phyloP scores from a whole-genome alignment of 352 stramenopile species.

The Nothophytophthora sp. region DNA sequence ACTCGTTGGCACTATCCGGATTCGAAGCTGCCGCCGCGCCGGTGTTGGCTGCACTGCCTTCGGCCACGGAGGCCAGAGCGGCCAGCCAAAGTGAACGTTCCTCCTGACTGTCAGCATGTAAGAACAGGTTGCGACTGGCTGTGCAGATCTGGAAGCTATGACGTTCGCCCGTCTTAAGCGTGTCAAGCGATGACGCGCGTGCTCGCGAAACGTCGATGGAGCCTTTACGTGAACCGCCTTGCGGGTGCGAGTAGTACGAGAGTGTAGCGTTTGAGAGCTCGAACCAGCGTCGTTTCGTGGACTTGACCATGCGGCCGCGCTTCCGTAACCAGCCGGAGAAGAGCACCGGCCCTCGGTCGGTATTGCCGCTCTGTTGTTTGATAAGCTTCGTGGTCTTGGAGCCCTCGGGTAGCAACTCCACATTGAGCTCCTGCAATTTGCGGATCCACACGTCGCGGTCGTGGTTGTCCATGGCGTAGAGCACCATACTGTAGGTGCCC shows the following conservation, averaged over 20 bases:
- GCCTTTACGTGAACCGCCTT: slow-evolving; percentile 75
- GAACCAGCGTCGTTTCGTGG: slow-evolving; percentile 87
- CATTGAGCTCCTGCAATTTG: slow-evolving; percentile 73
- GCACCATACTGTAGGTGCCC: slow-evolving; percentile 73
- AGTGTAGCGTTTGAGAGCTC: slow-evolving; percentile 71
- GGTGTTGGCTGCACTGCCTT: too few relatives aligned
- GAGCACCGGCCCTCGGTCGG: slow-evolving; percentile 55
- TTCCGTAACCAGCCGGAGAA: slow-evolving; percentile 87
- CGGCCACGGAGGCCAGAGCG: slow-evolving; percentile 61
- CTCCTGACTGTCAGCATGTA: slow-evolving; percentile 86
- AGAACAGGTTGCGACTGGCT: slow-evolving; percentile 52
- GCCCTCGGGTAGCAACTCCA: slow-evolving; percentile 54
- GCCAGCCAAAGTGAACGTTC: slow-evolving; percentile 81
- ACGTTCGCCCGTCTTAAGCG: slow-evolving; percentile 77
- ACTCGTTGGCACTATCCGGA: slow-evolving; percentile 23
- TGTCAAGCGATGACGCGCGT: slow-evolving; percentile 65
- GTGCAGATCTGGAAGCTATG: slow-evolving; percentile 83
- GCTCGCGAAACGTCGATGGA: slow-evolving; percentile 62
- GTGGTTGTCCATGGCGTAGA: slow-evolving; percentile 77
- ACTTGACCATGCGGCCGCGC: slow-evolving; percentile 83
- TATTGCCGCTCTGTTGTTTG: slow-evolving; percentile 51
- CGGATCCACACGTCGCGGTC: slow-evolving; percentile 86
- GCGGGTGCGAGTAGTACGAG: slow-evolving; percentile 77
- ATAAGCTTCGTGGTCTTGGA: slow-evolving; percentile 59
- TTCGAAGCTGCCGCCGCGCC: slow-evolving; percentile 13